phyloP scores from a whole-genome alignment of 2,329 filamentous ascomycete species.

The Colletotrichum spaethianum region DNA sequence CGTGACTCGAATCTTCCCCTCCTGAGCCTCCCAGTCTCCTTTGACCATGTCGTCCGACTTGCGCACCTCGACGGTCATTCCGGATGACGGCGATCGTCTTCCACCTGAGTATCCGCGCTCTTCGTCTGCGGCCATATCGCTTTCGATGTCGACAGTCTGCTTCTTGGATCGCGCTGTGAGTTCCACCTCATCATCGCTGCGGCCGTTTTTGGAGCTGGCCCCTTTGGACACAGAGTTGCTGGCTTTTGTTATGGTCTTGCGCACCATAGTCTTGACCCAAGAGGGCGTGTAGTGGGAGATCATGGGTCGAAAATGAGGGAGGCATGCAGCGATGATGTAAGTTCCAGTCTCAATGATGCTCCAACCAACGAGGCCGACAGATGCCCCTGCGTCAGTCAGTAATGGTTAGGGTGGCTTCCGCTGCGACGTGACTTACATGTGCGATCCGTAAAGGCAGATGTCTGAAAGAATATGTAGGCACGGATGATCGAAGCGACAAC shows the following conservation, averaged over 20 bases:
- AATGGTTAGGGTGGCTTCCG: no score
- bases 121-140: conserved; percentile 10
- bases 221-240: conserved; percentile 31
- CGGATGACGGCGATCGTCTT: conserved; percentile 10
- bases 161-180: conserved; percentile 29
- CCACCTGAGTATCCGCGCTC: conserved; percentile 22
- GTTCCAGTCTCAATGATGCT: conserved; percentile 37
- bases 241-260: conserved; percentile 33
- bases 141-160: conserved; percentile 1
- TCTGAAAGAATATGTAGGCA: conserved; percentile 33
- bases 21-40: conserved; percentile 7
- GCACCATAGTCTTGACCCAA: conserved; percentile 35
- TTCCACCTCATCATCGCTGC: conserved; percentile 30
- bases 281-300: conserved; percentile 40
- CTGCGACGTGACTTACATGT: conserved; percentile 1
- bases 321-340: conserved; percentile 46
- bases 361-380: conserved; percentile 37
- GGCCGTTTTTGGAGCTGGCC: not conserved
- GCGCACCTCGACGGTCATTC: conserved; percentile 30
- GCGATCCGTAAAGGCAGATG: conserved; percentile 32
- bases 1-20: conserved; percentile 32
- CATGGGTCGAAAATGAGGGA: conserved; percentile 44
- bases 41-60: conserved; percentile 26
- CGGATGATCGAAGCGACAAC: conserved; percentile 36
- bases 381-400: conserved; percentile 28